Percentiles rank a stretch among this genome's conserved stretches.
These are phyloP conservation scores for Lycium barbarum DNA, from an alignment of 257 asterid genomes.

Conservation along the genomic window DNA sequence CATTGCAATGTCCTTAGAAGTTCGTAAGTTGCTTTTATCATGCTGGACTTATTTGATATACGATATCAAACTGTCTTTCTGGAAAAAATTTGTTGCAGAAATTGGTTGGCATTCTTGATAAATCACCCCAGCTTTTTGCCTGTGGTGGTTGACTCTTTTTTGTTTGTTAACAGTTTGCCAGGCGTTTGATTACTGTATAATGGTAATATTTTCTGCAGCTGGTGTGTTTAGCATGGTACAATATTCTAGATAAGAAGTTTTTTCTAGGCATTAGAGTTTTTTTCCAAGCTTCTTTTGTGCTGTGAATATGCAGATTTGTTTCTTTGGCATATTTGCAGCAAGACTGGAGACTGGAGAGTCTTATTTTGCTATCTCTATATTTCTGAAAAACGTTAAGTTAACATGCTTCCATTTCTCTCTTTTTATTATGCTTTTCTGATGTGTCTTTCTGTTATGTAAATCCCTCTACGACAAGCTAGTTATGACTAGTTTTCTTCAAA, in stretches of 20 bases:
- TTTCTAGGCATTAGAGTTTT: not conserved
- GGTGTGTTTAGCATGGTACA: slow-evolving; percentile 3
- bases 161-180: slow-evolving; percentile 9
- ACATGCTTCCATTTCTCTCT: not conserved
- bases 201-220: slow-evolving; percentile 17
- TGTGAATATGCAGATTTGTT: slow-evolving; percentile 15
- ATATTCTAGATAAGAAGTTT: slow-evolving; percentile 14
- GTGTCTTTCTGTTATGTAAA: slow-evolving; percentile 8
- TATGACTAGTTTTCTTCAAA: not conserved
- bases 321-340: slow-evolving; percentile 12
- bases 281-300: not conserved
- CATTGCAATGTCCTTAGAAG: slow-evolving; percentile 8
- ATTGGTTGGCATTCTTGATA: slow-evolving; percentile 17
- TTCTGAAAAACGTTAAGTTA: not conserved
- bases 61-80: not conserved
- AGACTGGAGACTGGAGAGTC: not conserved
- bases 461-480: not conserved
- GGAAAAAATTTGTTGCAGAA: not conserved
- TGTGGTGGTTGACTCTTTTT: slow-evolving; percentile 19
- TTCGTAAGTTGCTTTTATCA: slow-evolving; percentile 18
- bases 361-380: not conserved
- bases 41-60: not conserved
- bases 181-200: slow-evolving; percentile 7
- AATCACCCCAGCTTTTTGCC: not conserved
- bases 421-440: not conserved